phyloP scores from a whole-genome alignment of 2,329 filamentous ascomycete species.

The Aquanectria penicillioides region DNA sequence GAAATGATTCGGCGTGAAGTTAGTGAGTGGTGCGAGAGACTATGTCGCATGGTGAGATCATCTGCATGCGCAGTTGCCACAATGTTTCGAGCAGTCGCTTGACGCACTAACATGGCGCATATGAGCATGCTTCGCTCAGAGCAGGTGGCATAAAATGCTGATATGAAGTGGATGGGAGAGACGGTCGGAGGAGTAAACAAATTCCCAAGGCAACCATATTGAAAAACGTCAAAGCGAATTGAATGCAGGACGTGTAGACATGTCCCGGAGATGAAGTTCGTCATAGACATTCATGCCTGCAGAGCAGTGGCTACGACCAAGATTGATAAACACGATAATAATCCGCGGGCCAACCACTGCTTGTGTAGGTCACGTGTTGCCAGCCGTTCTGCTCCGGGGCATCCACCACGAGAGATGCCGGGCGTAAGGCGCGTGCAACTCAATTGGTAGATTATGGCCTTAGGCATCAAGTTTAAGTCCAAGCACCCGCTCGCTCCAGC shows the following conservation, averaged over 20 bases:
- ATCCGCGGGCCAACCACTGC: background rate
- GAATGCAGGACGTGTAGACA: background rate
- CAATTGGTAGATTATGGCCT: constrained; percentile 23
- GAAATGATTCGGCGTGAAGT: too few relatives aligned
- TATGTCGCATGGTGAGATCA: constrained; percentile 2
- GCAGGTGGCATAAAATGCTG: background rate
- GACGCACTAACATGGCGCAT: background rate
- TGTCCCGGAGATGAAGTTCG: background rate
- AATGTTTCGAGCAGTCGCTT: background rate
- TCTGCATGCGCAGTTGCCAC: background rate
- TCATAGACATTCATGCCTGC: background rate
- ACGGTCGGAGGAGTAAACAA: too few relatives aligned
- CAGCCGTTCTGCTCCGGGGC: constrained; percentile 27
- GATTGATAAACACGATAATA: background rate
- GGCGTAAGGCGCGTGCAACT: background rate
- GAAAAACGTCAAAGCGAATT: too few relatives aligned
- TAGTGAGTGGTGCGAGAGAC: background rate
- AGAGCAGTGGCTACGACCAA: too few relatives aligned
- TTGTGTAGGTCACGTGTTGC: constrained; percentile 16
- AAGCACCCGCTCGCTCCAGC: constrained; percentile 37
- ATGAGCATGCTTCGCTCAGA: background rate
- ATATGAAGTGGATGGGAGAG: too few relatives aligned
- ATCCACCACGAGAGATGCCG: background rate
- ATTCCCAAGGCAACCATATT: too few relatives aligned
- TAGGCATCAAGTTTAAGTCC: constrained; percentile 39